Evolutionary conservation across 2,329 filamentous ascomycete species (phyloP).

Genomic region (Venturia effusa): DNA sequence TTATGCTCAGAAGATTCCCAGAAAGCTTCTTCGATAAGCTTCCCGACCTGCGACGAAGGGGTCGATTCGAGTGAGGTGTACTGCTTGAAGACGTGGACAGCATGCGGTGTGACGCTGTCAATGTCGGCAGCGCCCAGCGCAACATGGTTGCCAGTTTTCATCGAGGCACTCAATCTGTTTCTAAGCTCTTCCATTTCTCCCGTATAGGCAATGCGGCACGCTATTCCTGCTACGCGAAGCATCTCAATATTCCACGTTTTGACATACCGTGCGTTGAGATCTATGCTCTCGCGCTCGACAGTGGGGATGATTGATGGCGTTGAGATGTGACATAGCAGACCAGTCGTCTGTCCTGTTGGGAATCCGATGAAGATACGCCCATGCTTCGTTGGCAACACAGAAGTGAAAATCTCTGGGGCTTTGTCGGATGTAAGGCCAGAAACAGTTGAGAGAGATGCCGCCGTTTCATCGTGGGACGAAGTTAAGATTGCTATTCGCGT

Average conservation of each 20-base stretch:
- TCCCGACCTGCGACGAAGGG: constrained; percentile 70
- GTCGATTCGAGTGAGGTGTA: constrained; percentile 88
- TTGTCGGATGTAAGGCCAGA: constrained; percentile 42
- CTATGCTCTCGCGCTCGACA: constrained; percentile 92
- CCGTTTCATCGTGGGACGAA: constrained; percentile 75
- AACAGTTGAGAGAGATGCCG: constrained; percentile 48
- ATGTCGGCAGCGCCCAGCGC: constrained; percentile 54
- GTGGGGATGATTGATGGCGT: constrained; percentile 95
- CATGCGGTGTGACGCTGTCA: constrained; percentile 60
- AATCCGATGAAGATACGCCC: constrained; percentile 96
- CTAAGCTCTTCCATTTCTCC: constrained; percentile 76
- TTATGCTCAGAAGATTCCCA: constrained; percentile 83
- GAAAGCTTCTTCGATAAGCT: constrained; percentile 87
- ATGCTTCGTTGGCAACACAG: constrained; percentile 78
- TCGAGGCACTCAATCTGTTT: constrained; percentile 39
- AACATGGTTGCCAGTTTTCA: constrained; percentile 20
- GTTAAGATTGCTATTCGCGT: constrained; percentile 83
- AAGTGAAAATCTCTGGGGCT: constrained; percentile 71
- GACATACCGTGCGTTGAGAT: constrained; percentile 90
- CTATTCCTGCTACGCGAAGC: constrained; percentile 79
- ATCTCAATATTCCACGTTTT: constrained; percentile 94
- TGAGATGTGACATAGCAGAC: constrained; percentile 85
- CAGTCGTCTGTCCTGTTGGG: constrained; percentile 93
- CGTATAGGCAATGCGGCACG: constrained; percentile 76
- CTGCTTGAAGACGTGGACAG: constrained; percentile 72